Conservation (phyloP, 148 eudicot genomes). For the Arbutus unedo region DNA sequence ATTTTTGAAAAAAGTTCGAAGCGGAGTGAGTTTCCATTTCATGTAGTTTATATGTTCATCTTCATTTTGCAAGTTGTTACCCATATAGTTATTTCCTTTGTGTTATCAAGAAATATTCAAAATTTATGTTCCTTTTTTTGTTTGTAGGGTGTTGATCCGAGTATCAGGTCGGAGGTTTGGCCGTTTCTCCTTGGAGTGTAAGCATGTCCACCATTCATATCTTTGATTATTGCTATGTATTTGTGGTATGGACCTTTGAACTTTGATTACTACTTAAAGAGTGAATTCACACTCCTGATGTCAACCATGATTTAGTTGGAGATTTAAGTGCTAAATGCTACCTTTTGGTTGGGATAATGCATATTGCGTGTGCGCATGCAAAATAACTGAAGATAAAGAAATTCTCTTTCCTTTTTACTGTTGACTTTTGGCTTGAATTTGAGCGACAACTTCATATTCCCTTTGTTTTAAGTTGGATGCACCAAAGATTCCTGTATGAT, state of each 20-base stretch:
- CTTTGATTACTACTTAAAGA: not conserved
- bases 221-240: not conserved
- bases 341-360: not conserved
- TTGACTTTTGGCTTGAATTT: not conserved
- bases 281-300: not conserved
- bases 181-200: conserved; percentile 99
- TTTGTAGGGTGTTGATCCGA: conserved; percentile 87
- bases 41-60: not conserved
- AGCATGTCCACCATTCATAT: conserved; percentile 31
- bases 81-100: not conserved
- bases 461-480: not conserved
- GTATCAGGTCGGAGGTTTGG: conserved; percentile 93
- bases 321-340: not conserved
- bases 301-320: not conserved
- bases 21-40: conserved; percentile 59
- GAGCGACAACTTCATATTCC: not conserved
- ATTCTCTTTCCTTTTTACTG: not conserved
- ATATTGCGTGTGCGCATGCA: not conserved
- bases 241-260: not conserved
- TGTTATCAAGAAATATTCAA: not conserved
- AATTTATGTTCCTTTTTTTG: conserved; percentile 11
- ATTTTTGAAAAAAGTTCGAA: conserved; percentile 88
- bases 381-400: not conserved
- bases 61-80: not conserved
- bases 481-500: not conserved